Evolutionary conservation across 305 asterid genomes (phyloP).

Genomic region (Vinca major): DNA sequence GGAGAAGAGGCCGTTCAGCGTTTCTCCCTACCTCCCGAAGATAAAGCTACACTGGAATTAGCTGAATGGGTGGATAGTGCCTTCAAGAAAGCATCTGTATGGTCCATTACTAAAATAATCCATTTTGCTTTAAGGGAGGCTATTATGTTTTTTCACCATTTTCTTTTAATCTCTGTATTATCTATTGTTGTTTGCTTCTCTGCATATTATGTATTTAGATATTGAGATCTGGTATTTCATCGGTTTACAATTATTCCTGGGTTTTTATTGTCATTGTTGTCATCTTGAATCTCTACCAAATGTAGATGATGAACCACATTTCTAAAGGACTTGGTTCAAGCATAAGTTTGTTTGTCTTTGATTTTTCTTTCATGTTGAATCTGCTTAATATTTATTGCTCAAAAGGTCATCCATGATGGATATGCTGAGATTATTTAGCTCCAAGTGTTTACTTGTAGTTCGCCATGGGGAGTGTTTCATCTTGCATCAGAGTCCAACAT

Average conservation of each 20-base stretch:
- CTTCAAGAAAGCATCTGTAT: constrained; percentile 75
- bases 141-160: neutral
- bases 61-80: constrained; percentile 96
- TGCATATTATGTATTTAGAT: neutral
- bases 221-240: neutral
- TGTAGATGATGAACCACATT: neutral
- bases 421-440: neutral
- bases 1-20: constrained; percentile 97
- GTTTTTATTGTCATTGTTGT: neutral
- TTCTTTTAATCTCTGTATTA: too few relatives aligned
- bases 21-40: constrained; percentile 92
- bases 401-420: neutral
- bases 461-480: neutral
- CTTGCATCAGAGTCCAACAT: neutral
- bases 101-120: constrained; percentile 19
- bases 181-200: too few relatives aligned
- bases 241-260: neutral
- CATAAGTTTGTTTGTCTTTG: neutral
- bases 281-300: neutral
- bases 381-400: neutral
- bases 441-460: neutral
- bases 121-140: constrained; percentile 1
- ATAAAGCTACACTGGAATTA: constrained; percentile 84
- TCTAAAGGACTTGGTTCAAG: neutral
- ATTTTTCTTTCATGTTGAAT: neutral